phyloP scores from a whole-genome alignment of 108 stramenopile genomes.

The Cyclotella baltica region DNA sequence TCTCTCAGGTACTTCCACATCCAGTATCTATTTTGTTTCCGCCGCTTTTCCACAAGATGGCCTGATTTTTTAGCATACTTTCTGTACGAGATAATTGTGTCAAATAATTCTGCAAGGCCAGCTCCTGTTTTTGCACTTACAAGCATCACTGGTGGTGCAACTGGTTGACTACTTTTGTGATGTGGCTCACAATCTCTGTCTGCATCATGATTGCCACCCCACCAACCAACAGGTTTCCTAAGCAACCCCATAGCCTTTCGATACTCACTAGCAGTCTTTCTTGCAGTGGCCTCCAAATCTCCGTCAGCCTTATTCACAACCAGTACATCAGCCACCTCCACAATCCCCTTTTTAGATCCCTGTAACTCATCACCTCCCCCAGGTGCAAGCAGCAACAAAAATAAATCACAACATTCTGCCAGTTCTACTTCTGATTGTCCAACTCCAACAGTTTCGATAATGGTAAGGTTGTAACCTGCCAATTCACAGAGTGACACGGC shows the following conservation, averaged over 20 bases:
- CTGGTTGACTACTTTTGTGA: constrained; percentile 26
- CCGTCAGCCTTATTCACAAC: constrained; percentile 98
- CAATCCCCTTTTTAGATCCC: constrained; percentile 97
- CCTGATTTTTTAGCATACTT: constrained; percentile 46
- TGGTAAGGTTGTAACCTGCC: constrained; percentile 89
- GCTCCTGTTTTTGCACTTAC: constrained; percentile 67
- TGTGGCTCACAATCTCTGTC: not conserved
- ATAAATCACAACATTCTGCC: constrained; percentile 87
- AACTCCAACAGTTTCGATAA: constrained; percentile 97
- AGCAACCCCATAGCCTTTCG: constrained; percentile 68
- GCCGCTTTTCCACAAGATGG: constrained; percentile 58
- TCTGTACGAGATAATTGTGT: constrained; percentile 53
- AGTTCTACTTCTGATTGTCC: constrained; percentile 96
- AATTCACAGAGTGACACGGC: constrained; percentile 91
- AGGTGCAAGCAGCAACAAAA: constrained; percentile 92
- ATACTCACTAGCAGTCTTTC: constrained; percentile 79
- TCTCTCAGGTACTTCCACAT: constrained; percentile 60
- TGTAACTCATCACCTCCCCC: constrained; percentile 97
- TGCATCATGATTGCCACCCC: constrained; percentile 28
- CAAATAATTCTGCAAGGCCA: constrained; percentile 72
- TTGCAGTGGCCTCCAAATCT: constrained; percentile 62
- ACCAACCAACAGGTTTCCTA: constrained; percentile 50
- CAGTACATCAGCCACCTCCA: constrained; percentile 95
- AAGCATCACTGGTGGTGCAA: constrained; percentile 66
- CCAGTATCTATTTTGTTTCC: constrained; percentile 76